Evolutionary conservation across 352 stramenopile species (phyloP).

Genomic region (Pythium aquatile): DNA sequence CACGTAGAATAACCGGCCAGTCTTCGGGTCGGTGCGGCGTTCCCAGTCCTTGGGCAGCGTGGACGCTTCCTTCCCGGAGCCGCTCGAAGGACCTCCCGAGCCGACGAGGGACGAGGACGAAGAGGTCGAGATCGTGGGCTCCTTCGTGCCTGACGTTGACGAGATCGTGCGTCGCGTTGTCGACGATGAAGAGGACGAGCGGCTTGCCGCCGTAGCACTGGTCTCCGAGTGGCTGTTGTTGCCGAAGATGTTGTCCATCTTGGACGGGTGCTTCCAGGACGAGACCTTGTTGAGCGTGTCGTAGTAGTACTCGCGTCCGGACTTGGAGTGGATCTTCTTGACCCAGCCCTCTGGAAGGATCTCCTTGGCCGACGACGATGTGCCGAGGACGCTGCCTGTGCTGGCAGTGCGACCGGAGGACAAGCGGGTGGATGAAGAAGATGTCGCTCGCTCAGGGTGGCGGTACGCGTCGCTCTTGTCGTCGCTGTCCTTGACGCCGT

Average conservation of each 20-base stretch:
- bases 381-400: constrained; percentile 16
- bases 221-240: constrained; percentile 25
- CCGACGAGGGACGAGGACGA: constrained; percentile 20
- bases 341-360: constrained; percentile 66
- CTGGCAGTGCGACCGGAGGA: constrained; percentile 1
- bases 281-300: constrained; percentile 68
- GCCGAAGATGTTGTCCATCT: constrained; percentile 65
- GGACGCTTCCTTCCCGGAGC: constrained; percentile 21
- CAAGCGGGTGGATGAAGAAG: not conserved
- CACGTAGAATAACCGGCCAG: constrained; percentile 75
- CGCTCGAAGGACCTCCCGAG: constrained; percentile 13
- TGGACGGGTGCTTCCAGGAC: constrained; percentile 67
- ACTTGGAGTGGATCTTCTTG: constrained; percentile 72
- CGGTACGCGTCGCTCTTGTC: constrained; percentile 37
- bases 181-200: constrained; percentile 1
- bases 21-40: constrained; percentile 74
- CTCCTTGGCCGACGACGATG: constrained; percentile 38
- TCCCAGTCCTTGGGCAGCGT: constrained; percentile 78
- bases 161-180: constrained; percentile 30
- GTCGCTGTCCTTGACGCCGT: constrained; percentile 26
- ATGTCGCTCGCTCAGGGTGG: constrained; percentile 27
- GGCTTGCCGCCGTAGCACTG: constrained; percentile 18
- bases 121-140: constrained; percentile 34
- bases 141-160: constrained; percentile 25
- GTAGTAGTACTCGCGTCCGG: constrained; percentile 72